Percentiles rank a stretch among this genome's conserved stretches.
Conservation (phyloP, 148 eudicot species). For the Tetragonia tetragonoides region DNA sequence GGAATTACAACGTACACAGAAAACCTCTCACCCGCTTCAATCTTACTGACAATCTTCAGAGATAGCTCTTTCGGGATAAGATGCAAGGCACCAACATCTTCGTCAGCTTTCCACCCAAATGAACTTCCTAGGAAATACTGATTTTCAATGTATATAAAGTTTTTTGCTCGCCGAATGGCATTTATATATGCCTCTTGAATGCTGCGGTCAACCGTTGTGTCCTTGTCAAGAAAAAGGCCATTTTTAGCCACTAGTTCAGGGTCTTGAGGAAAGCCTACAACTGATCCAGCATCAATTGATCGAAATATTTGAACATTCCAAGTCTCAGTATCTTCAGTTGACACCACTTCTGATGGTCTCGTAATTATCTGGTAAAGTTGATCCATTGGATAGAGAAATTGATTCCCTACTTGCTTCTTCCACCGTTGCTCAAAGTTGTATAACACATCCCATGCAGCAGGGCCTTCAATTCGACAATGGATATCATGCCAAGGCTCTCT, state of each 20-base stretch:
- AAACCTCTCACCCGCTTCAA: slow-evolving; percentile 9
- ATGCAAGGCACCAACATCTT: slow-evolving; percentile 9
- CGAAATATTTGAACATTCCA: slow-evolving; percentile 12
- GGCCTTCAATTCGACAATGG: slow-evolving; percentile 12
- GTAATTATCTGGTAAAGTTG: background rate
- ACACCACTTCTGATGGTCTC: too few relatives aligned
- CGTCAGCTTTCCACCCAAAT: slow-evolving; percentile 3
- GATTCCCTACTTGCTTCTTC: slow-evolving; percentile 3
- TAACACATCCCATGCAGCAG: slow-evolving; percentile 11
- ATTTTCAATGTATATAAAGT: slow-evolving; percentile 10
- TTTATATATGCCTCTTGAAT: slow-evolving; percentile 8
- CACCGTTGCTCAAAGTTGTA: slow-evolving; percentile 11
- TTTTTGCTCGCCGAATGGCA: slow-evolving; percentile 10
- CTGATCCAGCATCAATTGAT: slow-evolving; percentile 11
- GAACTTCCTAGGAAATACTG: slow-evolving; percentile 12
- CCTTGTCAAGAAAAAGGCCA: slow-evolving; percentile 9
- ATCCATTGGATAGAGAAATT: background rate
- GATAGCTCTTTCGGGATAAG: slow-evolving; percentile 8
- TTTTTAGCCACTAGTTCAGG: slow-evolving; percentile 1
- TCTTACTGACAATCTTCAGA: slow-evolving; percentile 5
- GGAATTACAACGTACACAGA: slow-evolving; percentile 1
- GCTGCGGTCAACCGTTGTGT: slow-evolving; percentile 6
- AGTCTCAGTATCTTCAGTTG: background rate
- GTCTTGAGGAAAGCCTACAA: background rate
- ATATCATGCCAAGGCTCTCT: slow-evolving; percentile 14